phyloP scores from a whole-genome alignment of 202 grass and related monocot genomes.

The Brachypodium distachyon region DNA sequence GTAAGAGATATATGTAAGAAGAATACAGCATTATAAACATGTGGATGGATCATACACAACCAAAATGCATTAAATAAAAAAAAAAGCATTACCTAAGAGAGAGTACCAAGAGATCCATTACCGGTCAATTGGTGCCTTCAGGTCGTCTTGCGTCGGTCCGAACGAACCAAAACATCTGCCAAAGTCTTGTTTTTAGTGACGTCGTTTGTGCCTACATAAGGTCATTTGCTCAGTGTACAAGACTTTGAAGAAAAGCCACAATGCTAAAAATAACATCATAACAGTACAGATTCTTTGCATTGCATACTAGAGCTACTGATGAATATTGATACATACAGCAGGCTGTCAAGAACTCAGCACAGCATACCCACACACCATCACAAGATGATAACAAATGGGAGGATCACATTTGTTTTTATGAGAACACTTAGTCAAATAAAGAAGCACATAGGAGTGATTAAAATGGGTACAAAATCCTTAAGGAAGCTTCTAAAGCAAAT shows the following conservation, averaged over 20 bases:
- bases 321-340: no score
- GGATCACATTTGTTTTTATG: no score
- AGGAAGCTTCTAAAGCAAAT: no score
- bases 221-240: not conserved
- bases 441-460: no score
- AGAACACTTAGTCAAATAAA: no score
- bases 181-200: not conserved
- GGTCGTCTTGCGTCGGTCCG: not conserved
- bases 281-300: not conserved
- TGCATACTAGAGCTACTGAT: not conserved
- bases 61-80: not conserved
- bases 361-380: no score
- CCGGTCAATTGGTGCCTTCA: not conserved
- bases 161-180: not conserved
- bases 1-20: not conserved
- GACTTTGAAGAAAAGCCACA: not conserved
- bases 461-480: no score
- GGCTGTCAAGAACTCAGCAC: no score
- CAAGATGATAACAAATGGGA: no score
- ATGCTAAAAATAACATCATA: not conserved
- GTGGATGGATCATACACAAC: not conserved
- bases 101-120: not conserved
- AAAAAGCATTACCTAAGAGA: not conserved
- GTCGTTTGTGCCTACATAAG: not conserved
- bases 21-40: not conserved